phyloP scores from a whole-genome alignment of 2,329 filamentous ascomycete species.

The Botryotinia narcissicola region DNA sequence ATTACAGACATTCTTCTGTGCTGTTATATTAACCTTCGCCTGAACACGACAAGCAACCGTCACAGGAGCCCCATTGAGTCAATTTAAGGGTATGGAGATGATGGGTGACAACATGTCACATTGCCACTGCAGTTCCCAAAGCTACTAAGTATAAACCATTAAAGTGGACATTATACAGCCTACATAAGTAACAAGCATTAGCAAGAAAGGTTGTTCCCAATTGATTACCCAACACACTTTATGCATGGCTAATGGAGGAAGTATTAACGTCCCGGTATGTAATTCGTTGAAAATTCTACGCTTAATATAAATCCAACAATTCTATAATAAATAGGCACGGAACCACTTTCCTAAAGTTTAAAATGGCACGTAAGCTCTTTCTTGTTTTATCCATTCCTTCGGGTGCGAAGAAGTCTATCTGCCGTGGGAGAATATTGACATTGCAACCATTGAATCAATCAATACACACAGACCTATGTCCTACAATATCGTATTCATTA shows the following conservation, averaged over 20 bases:
- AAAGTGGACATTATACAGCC: not conserved
- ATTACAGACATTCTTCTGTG: not conserved
- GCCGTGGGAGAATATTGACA: not conserved
- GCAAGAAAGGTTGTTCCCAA: not conserved
- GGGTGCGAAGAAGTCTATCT: not conserved
- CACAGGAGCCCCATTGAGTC: not conserved
- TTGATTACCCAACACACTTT: not conserved
- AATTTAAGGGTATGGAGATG: not conserved
- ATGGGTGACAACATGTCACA: constrained; percentile 6
- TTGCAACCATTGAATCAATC: not conserved
- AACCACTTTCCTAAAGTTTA: not conserved
- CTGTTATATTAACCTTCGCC: not conserved
- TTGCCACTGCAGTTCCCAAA: not conserved
- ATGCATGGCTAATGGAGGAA: not conserved
- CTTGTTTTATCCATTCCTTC: not conserved
- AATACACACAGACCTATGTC: not conserved
- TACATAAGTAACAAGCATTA: constrained; percentile 6
- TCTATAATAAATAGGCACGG: not conserved
- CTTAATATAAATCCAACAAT: not conserved
- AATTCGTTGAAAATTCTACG: not conserved
- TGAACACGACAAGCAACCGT: not conserved
- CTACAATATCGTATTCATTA: not conserved
- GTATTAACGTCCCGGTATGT: not conserved
- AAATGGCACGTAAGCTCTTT: not conserved
- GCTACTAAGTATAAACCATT: not conserved